These are phyloP conservation scores for Paracoccidioides lutzii DNA, from an alignment of 2,329 filamentous ascomycete species.

Conservation along the genomic window DNA sequence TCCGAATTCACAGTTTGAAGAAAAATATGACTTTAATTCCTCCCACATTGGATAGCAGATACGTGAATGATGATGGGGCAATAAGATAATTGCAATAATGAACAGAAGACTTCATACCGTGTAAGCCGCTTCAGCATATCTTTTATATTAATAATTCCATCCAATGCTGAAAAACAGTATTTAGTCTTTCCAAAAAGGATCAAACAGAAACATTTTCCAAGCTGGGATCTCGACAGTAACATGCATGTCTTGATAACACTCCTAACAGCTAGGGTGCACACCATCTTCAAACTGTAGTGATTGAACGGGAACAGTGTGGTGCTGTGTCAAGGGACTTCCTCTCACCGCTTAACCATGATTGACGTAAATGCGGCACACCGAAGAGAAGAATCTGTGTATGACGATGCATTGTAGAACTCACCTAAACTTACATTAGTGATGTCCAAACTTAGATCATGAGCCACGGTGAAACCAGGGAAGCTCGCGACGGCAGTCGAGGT, in stretches of 20 bases:
- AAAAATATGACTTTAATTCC: no score
- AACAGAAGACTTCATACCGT: no score
- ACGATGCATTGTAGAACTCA: not conserved
- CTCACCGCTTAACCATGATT: constrained; percentile 38
- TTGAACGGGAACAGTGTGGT: constrained; percentile 52
- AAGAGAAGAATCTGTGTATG: not conserved
- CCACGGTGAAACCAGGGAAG: no score
- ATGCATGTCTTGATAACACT: constrained; percentile 92
- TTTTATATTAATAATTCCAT: constrained; percentile 53
- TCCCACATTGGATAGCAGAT: no score
- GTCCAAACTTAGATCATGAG: no score
- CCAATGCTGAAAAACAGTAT: constrained; percentile 54
- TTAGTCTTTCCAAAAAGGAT: constrained; percentile 55
- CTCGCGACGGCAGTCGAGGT: no score
- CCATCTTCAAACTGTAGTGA: constrained; percentile 55
- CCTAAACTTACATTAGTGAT: no score
- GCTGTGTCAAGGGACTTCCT: constrained; percentile 48
- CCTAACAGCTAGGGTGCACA: constrained; percentile 53
- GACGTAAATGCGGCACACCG: constrained; percentile 5
- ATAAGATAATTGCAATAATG: no score
- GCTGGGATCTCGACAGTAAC: constrained; percentile 44
- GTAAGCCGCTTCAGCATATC: no score
- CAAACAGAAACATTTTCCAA: no score
- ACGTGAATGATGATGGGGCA: no score
- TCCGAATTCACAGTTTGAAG: no score